Conservation (phyloP, 305 asterid genomes). For the Fraxinus angustifolia region DNA sequence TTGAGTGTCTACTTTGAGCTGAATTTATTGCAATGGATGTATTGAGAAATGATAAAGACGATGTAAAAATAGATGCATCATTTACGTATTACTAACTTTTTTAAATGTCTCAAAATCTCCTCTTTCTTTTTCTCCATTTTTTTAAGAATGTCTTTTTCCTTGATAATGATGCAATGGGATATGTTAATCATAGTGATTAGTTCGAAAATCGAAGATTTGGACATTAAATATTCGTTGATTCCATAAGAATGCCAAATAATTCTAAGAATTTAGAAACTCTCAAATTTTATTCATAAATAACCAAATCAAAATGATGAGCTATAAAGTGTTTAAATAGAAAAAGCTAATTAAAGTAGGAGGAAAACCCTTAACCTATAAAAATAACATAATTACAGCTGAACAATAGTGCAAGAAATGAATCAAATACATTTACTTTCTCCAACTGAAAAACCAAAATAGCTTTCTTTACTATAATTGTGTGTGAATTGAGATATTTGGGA, state of each 20-base stretch:
- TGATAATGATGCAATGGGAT: not conserved
- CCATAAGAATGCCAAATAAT: not conserved
- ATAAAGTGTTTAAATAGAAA: no score
- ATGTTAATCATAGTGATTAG: no score
- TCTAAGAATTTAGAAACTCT: not conserved
- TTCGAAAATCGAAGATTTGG: not conserved
- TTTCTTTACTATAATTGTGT: not conserved
- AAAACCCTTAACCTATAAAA: not conserved
- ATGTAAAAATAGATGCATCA: not conserved
- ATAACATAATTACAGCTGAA: not conserved
- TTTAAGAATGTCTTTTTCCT: not conserved
- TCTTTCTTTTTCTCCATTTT: not conserved
- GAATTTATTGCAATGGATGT: no score
- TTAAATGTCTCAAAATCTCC: not conserved
- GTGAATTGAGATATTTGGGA: not conserved
- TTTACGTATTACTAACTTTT: not conserved
- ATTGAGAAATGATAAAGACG: not conserved
- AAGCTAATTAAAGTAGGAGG: not conserved
- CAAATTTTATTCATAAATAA: no score
- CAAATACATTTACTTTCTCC: not conserved
- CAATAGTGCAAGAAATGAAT: not conserved
- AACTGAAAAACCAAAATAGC: no score
- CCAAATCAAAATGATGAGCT: not conserved
- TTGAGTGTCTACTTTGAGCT: no score
- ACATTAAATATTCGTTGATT: not conserved